Base-by-base conservation (phyloP, 768 basidiomycete species). In the Coprinopsis sp. region DNA sequence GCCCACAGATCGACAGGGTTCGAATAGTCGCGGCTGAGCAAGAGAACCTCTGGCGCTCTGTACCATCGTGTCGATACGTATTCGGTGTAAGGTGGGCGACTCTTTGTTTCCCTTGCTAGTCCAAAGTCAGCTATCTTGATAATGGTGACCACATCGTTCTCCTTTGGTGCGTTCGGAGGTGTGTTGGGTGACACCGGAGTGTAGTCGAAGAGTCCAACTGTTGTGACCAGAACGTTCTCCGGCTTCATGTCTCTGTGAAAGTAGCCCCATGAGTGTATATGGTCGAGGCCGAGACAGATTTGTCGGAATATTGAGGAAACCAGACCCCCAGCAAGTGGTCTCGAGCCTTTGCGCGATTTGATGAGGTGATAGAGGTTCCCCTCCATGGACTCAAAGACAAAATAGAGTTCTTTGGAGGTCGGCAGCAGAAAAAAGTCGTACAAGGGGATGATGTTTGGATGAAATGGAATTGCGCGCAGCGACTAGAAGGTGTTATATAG, bases 171-270 rank as follows among this genome's bases (percentile, higher is more conserved):
- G 49, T 80, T 76, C 6, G 76, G 79, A 45, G 76, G 72, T 14
- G 82, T 79, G 41, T 77, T 59, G 10, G 89, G 83, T n/a, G 82
- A 82, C 24, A 91, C 76, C 8, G 89, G 78, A 22, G 79, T 81
- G 61, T 99, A 99, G 66, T 96, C 91, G 54, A 87, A 85, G 42
- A 95, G 77, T 16, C 96, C 96, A 12, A 92, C 96, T 2, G 96
- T 98, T 14, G 96, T 98, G 57, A 99, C 96, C 42, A 99, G 81
- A 6, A 98, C 86, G 58, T 99, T 99, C 66, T 99, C 96, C 29
- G 96, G 96, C 67, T 99, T 99, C 92, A 99, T 96, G 65, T 99
- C 96, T 39, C 96, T 89, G 67, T 99, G 96, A 67, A 99, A 99
- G 68, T 95, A 99, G 28, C 95, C 96, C 24, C 84, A 74, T 12